Evolutionary conservation across 1,139 yeast genomes (phyloP).

Genomic region (Tardiomyces blankii): DNA sequence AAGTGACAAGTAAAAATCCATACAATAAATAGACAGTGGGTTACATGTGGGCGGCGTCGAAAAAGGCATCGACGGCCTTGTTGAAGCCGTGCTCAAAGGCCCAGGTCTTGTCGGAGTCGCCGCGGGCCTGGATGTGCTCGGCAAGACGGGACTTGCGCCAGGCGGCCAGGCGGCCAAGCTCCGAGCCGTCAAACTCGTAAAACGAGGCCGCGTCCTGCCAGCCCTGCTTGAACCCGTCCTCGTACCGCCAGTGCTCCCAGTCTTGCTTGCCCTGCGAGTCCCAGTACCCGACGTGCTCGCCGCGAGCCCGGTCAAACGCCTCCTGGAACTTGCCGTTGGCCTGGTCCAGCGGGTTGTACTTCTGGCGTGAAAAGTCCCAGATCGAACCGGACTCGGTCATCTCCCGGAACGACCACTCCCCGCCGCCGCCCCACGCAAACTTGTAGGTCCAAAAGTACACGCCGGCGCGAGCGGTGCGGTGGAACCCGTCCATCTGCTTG

Average conservation of each 20-base stretch:
- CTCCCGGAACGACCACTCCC: slow-evolving; percentile 89
- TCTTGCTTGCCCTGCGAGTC: slow-evolving; percentile 42
- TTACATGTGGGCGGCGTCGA: slow-evolving; percentile 1
- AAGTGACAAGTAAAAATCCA: too few relatives aligned
- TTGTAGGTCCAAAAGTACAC: slow-evolving; percentile 86
- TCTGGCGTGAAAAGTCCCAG: slow-evolving; percentile 28
- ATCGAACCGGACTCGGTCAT: slow-evolving; percentile 63
- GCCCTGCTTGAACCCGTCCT: slow-evolving; percentile 64
- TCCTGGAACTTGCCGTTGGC: slow-evolving; percentile 29
- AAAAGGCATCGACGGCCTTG: slow-evolving; percentile 36
- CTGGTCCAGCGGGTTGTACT: slow-evolving; percentile 17
- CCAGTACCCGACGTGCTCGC: slow-evolving; percentile 61
- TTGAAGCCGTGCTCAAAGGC: slow-evolving; percentile 83
- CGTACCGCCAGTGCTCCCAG: slow-evolving; percentile 72
- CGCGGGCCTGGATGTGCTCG: slow-evolving; percentile 49
- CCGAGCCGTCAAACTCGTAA: slow-evolving; percentile 57
- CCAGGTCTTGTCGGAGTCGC: slow-evolving; percentile 53
- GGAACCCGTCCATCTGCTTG: slow-evolving; percentile 29
- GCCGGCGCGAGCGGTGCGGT: slow-evolving; percentile 50
- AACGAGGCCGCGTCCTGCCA: slow-evolving; percentile 64
- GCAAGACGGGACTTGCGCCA: slow-evolving; percentile 47
- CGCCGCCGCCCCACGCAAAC: slow-evolving; percentile 82
- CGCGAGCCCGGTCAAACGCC: slow-evolving; percentile 29
- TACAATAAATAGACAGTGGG: neutral
- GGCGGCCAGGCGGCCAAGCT: slow-evolving; percentile 59